Conservation (phyloP, 257 asterid genomes). For the Jasminum sambac region DNA sequence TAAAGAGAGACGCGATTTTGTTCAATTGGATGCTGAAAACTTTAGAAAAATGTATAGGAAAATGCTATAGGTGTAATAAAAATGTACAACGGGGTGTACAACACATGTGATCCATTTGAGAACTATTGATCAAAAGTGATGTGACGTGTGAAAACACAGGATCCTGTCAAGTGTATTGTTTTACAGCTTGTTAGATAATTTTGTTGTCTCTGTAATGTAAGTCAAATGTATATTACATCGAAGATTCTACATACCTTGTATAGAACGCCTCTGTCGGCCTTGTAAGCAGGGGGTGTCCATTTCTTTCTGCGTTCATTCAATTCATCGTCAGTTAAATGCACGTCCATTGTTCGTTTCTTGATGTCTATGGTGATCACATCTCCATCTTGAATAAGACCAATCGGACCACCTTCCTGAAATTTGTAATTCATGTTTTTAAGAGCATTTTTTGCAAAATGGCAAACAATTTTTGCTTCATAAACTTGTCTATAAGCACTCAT, state of each 20-base stretch:
- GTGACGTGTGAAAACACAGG: too few species aligned
- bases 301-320: conserved; percentile 67
- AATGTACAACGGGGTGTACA: too few species aligned
- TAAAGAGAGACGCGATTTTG: neutral
- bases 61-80: too few species aligned
- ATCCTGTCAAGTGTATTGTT: too few species aligned
- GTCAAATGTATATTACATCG: too few species aligned
- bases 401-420: conserved; percentile 95
- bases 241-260: conserved; percentile 59
- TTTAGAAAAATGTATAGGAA: neutral
- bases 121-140: too few species aligned
- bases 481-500: too few species aligned
- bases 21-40: neutral
- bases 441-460: too few species aligned
- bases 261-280: conserved; percentile 82
- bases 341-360: conserved; percentile 65
- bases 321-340: conserved; percentile 60
- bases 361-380: conserved; percentile 77
- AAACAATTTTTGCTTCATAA: too few species aligned
- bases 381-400: conserved; percentile 78
- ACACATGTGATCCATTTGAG: too few species aligned
- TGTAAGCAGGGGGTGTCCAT: conserved; percentile 73
- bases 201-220: too few species aligned
- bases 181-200: too few species aligned
- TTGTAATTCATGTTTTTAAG: neutral